Conservation (phyloP, 2,329 filamentous ascomycete genomes). For the Beauveria pseudobassiana region DNA sequence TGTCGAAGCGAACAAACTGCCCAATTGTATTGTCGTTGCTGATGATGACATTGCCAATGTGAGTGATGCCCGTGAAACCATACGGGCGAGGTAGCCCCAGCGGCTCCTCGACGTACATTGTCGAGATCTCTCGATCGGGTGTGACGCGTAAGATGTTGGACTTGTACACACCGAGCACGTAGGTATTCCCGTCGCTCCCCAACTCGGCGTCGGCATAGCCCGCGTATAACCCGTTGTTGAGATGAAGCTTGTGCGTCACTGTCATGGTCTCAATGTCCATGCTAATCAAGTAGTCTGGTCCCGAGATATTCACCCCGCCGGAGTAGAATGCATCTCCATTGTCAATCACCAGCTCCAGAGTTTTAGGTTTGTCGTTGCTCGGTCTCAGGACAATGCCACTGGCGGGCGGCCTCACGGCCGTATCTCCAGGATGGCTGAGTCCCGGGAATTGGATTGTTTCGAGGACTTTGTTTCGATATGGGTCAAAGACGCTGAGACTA, state of each 20-base stretch:
- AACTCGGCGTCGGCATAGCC: slow-evolving; percentile 11
- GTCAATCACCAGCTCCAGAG: slow-evolving; percentile 9
- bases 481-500: not conserved
- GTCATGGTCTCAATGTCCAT: slow-evolving; percentile 6
- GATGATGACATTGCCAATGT: slow-evolving; percentile 6
- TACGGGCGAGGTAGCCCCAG: slow-evolving; percentile 5
- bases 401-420: slow-evolving; percentile 5
- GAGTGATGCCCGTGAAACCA: slow-evolving; percentile 10
- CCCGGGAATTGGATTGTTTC: slow-evolving; percentile 7
- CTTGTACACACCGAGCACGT: slow-evolving; percentile 6
- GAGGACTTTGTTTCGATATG: slow-evolving; percentile 2
- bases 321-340: slow-evolving; percentile 11
- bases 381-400: slow-evolving; percentile 10
- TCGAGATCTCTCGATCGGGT: slow-evolving; percentile 5
- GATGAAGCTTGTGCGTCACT: slow-evolving; percentile 3
- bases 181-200: slow-evolving; percentile 6
- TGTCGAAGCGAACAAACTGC: slow-evolving; percentile 9
- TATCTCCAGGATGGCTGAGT: slow-evolving; percentile 9
- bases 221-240: slow-evolving; percentile 11
- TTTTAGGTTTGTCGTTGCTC: not conserved
- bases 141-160: slow-evolving; percentile 10
- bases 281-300: slow-evolving; percentile 9
- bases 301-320: slow-evolving; percentile 5
- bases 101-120: slow-evolving; percentile 6
- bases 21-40: slow-evolving; percentile 8